These are phyloP conservation scores for Naganishia onofrii DNA, from an alignment of 768 basidiomycete species.

Conservation along the genomic window DNA sequence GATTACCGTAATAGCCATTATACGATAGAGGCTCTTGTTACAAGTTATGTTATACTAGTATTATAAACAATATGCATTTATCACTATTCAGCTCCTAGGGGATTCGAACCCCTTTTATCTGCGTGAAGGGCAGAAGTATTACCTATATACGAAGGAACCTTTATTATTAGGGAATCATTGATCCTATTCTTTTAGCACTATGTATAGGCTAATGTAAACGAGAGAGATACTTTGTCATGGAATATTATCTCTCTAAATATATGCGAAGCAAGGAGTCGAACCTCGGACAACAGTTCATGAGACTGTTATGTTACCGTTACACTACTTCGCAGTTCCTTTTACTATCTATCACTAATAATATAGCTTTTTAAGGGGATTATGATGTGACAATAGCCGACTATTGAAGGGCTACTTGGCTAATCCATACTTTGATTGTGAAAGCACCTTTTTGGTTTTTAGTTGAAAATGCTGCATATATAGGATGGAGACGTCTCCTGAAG, in stretches of 20 bases:
- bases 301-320: conserved; percentile 24
- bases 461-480: neutral
- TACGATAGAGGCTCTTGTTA: neutral
- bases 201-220: too few species aligned
- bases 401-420: neutral
- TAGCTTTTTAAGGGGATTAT: neutral
- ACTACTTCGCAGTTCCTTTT: conserved; percentile 21
- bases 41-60: too few species aligned
- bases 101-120: conserved; percentile 2
- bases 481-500: conserved; percentile 7
- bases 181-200: neutral
- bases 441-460: conserved; percentile 2
- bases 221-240: neutral
- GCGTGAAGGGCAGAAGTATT: conserved; percentile 1
- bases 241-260: too few species aligned
- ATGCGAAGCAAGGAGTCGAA: conserved; percentile 21
- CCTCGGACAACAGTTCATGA: conserved; percentile 22
- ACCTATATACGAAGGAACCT: conserved; percentile 2
- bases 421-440: neutral
- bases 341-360: neutral
- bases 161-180: neutral
- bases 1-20: conserved; percentile 2
- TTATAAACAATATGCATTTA: too few species aligned
- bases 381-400: neutral
- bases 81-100: neutral